These are phyloP conservation scores for Clonostachys rhizophaga DNA, from an alignment of 2,329 filamentous ascomycete species.

Conservation along the genomic window DNA sequence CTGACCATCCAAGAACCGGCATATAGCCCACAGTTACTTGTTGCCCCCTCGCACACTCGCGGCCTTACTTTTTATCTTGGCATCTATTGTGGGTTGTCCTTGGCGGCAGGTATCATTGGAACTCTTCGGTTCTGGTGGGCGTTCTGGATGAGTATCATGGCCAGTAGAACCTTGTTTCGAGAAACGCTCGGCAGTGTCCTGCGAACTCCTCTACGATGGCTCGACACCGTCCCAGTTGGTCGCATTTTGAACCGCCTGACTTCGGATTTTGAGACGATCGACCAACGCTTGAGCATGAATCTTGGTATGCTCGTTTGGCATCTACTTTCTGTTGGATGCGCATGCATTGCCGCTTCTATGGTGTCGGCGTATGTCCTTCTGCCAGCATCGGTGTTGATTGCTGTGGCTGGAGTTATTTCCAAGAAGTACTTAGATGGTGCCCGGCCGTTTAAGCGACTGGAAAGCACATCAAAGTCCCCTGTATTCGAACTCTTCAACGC, in stretches of 20 bases:
- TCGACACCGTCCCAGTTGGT: conserved; percentile 75
- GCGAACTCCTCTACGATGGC: conserved; percentile 70
- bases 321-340: conserved; percentile 57
- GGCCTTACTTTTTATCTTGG: conserved; percentile 60
- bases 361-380: conserved; percentile 65
- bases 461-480: conserved; percentile 72
- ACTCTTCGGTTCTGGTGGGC: conserved; percentile 60
- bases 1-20: neutral
- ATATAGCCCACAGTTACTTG: conserved; percentile 8
- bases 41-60: conserved; percentile 16
- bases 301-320: conserved; percentile 56
- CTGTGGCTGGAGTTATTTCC: conserved; percentile 53
- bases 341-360: conserved; percentile 62
- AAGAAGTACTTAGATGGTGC: conserved; percentile 64
- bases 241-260: conserved; percentile 76
- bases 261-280: conserved; percentile 70
- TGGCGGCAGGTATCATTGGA: conserved; percentile 51
- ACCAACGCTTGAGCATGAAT: conserved; percentile 61
- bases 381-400: conserved; percentile 53
- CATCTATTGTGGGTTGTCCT: conserved; percentile 60
- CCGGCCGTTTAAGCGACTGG: conserved; percentile 70
- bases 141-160: conserved; percentile 60
- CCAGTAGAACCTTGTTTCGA: conserved; percentile 65
- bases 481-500: conserved; percentile 78
- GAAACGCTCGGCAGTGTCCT: conserved; percentile 63